These are phyloP conservation scores for Yamadazyma siamensis DNA, from an alignment of 1,139 yeast species.

Conservation along the genomic window DNA sequence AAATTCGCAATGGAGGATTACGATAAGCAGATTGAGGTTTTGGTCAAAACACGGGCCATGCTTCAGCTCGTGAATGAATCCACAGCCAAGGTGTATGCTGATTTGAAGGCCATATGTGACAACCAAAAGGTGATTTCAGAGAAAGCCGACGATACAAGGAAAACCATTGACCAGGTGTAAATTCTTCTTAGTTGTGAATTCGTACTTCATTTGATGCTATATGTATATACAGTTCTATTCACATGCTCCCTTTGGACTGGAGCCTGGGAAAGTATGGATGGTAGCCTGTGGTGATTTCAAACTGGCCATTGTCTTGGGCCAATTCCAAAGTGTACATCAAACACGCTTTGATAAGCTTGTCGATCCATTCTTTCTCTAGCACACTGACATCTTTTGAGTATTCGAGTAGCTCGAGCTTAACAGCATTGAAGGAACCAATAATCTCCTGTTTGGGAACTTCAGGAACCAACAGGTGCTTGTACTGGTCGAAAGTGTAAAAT, in stretches of 20 bases:
- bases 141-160: conserved; percentile 3
- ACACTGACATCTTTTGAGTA: conserved; percentile 11
- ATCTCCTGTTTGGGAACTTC: conserved; percentile 11
- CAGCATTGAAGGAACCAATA: conserved; percentile 15
- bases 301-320: conserved; percentile 12
- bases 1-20: conserved; percentile 9
- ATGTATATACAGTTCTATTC: conserved; percentile 1
- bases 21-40: conserved; percentile 11
- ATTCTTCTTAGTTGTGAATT: not conserved
- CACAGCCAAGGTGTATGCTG: conserved; percentile 11
- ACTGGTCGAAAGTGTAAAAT: conserved; percentile 47
- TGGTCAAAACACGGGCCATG: conserved; percentile 13
- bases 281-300: conserved; percentile 23
- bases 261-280: conserved; percentile 42
- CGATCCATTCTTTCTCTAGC: conserved; percentile 18
- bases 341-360: conserved; percentile 25
- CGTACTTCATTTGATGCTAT: conserved; percentile 16
- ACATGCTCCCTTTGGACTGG: conserved; percentile 5
- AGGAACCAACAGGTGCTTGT: conserved; percentile 12
- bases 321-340: conserved; percentile 19
- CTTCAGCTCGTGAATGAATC: conserved; percentile 15
- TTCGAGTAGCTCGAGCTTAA: conserved; percentile 11
- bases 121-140: conserved; percentile 10
- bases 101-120: conserved; percentile 8
- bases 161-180: conserved; percentile 8